Base-by-base conservation (phyloP, 306 rosid genomes). In the Ziziphus jujuba region DNA sequence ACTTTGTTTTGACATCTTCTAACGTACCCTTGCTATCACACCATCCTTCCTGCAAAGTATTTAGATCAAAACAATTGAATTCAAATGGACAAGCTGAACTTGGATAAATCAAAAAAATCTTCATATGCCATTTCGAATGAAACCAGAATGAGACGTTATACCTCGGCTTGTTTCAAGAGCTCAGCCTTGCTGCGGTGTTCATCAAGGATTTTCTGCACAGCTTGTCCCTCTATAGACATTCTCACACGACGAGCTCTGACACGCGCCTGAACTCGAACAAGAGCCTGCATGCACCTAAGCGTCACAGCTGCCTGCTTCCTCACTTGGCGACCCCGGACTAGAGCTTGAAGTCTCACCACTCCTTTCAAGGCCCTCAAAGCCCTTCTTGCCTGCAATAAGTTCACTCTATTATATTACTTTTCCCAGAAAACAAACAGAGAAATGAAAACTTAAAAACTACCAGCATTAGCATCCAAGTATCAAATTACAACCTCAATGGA, bases 251-350 rank as follows among this genome's bases (percentile, higher is more conserved):
- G 88, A 56, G 99, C 99, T 75, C 99, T 80, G 4, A 95, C 96
- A 12, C 97, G 80, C 0, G 99, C 99, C 70, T 95, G 99, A 66
- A 95, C 97, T 45, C 99, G 91, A 74, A 95, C 99, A 1, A 95
- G 75, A 1, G 99, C 99, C 69, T 95, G 99, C 99, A 95, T 95
- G 83, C 99, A 95, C 72, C 96, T 87, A 78, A 95, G 75, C 34
- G 99, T 95, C 40, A 95, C 96, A 0, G 99, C 99, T 19, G 99
- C 99, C 45, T 95, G 96, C 81, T 95, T 90, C 81, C 99, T 83
- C 84, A 95, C 99, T 67, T 86, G 91, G 54, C 96, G 65, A 34
- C 99, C 99, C 56, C 99, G 67, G 0, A 95, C 99, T 34, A 95
- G 87, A 45, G 99, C 99, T 76, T 95, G 99, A 75, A 95, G 85